Conservation (phyloP, 1,284 basidiomycete species). For the Stereum hirsutum region DNA sequence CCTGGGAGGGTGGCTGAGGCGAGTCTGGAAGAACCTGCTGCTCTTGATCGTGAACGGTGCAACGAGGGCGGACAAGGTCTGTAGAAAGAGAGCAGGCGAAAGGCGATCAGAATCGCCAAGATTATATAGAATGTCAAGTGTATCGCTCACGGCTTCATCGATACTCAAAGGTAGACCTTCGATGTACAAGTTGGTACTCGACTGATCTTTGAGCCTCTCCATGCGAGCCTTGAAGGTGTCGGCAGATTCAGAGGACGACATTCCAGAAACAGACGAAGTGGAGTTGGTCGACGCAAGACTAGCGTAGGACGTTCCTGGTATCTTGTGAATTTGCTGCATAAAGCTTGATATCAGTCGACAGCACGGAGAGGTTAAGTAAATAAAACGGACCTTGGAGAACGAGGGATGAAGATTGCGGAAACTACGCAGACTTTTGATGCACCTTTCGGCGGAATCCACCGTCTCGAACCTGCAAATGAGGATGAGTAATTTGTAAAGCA, state of each 20-base stretch:
- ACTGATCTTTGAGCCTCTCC: conserved; percentile 53
- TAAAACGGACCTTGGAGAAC: conserved; percentile 41
- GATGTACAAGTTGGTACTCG: conserved; percentile 66
- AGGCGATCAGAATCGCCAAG: background rate
- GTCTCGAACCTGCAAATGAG: conserved; percentile 41
- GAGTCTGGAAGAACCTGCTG: conserved; percentile 66
- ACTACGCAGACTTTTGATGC: conserved; percentile 55
- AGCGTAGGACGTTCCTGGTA: conserved; percentile 56
- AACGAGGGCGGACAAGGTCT: conserved; percentile 53
- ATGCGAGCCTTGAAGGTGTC: conserved; percentile 61
- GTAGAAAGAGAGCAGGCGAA: background rate
- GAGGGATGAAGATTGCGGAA: conserved; percentile 71
- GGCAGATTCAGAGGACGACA: conserved; percentile 20
- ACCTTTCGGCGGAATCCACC: conserved; percentile 55
- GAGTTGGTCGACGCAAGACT: conserved; percentile 11
- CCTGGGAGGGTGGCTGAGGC: conserved; percentile 60
- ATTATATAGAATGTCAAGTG: background rate
- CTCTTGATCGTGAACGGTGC: conserved; percentile 59
- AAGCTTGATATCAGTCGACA: background rate
- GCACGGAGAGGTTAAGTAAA: background rate
- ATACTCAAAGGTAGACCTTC: conserved; percentile 62
- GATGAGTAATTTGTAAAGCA: background rate
- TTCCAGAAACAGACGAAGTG: conserved; percentile 2
- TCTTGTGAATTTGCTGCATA: conserved; percentile 64
- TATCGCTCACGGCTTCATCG: conserved; percentile 27